Percentiles rank a stretch among this genome's conserved stretches.
These are phyloP conservation scores for Aureobasidium sp. DNA, from an alignment of 2,329 filamentous ascomycete genomes.

Conservation along the genomic window DNA sequence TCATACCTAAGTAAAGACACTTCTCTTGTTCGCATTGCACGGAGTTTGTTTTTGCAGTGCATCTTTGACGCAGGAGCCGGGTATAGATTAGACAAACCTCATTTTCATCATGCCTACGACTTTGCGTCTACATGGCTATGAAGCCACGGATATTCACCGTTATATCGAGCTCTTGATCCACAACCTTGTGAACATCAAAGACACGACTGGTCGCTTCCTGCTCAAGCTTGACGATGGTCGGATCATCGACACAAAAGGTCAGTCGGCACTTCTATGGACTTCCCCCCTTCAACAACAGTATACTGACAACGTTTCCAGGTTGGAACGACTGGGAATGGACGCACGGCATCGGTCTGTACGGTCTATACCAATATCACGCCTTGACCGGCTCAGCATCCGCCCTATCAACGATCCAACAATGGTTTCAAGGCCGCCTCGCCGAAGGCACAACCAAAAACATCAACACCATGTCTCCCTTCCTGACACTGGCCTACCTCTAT, in stretches of 20 bases:
- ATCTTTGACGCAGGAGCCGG: neutral
- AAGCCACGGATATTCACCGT: conserved; percentile 40
- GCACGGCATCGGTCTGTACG: conserved; percentile 63
- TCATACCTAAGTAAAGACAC: neutral
- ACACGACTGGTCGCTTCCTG: conserved; percentile 67
- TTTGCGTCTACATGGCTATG: conserved; percentile 34
- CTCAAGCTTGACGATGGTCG: conserved; percentile 64
- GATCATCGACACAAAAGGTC: conserved; percentile 70
- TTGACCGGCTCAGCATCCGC: conserved; percentile 57
- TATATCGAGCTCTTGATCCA: conserved; percentile 61
- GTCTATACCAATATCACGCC: conserved; percentile 74
- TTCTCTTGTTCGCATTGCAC: neutral
- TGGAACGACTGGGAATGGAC: conserved; percentile 68
- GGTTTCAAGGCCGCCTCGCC: conserved; percentile 63
- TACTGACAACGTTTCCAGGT: conserved; percentile 25
- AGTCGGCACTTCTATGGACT: neutral
- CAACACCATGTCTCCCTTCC: conserved; percentile 69
- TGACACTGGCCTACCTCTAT: conserved; percentile 70
- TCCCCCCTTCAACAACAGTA: neutral
- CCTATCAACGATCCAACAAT: conserved; percentile 62
- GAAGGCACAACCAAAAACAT: conserved; percentile 73
- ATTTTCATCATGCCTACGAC: conserved; percentile 29
- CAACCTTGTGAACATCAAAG: conserved; percentile 70
- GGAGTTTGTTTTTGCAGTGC: neutral
- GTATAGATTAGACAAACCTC: neutral